Base-by-base conservation (phyloP, 306 rosid species). In the Dalbergia cultrata region DNA sequence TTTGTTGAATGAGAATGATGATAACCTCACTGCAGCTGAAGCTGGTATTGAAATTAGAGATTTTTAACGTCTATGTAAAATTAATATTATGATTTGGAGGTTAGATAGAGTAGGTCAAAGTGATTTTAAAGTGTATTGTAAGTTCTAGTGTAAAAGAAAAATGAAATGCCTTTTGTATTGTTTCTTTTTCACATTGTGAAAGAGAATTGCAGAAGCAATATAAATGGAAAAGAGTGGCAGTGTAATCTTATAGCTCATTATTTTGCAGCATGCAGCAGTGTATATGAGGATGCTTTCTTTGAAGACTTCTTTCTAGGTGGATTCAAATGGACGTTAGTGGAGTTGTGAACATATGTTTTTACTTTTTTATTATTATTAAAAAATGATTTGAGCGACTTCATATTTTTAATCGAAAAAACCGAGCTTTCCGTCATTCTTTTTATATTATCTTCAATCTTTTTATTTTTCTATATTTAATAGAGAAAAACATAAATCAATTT, bases 1-100 rank as follows among this genome's bases (percentile, higher is more conserved):
- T 82, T 86, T 95, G 84, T 85, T 95, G 80, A 81, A 84, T 60
- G 93, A 89, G 83, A 89, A 90, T 43, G 98, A 93, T 50, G 98
- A 91, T 13, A 86, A 64, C 86, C 90, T 95, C 74, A 91, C 95
- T 54, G 94, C 82, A 74, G 99, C 99, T 21, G 99, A 95, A 93
- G 85, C 93, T 65, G 95, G 97, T 77, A 95, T 95, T 60, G 99
- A 93, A 82, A 50, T 8, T 53, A 72, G 53, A 77, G 93, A 92
- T 68, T 70, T 83, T 65, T 89, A 86, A 86, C 63, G 71, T 72
- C 73, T n/a, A 74, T 85, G 34, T 37, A 61, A 61, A 37, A 63
- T 72, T 59, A 62, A 59, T 60, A 73, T 74, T 61, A 67, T 58
- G 22, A 35, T 67, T n/a, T 68, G 34, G 59, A 50, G 73, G 45